phyloP scores from a whole-genome alignment of 1,284 basidiomycete genomes.

The Trichosporon asahii region DNA sequence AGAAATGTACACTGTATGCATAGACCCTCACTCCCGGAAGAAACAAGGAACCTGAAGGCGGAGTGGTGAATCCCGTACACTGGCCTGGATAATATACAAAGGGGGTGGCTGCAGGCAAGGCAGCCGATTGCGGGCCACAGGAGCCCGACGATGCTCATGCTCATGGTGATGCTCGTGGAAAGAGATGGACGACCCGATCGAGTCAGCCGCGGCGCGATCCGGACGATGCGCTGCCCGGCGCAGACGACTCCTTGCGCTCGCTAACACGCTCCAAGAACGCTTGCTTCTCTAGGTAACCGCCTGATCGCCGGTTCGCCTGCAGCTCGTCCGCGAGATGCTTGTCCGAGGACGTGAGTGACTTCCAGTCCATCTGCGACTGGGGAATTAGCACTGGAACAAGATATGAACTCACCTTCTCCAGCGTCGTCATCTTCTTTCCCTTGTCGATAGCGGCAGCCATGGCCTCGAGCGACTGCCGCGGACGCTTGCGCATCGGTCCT shows the following conservation, averaged over 20 bases:
- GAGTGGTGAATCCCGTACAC: background rate
- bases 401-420: conserved; percentile 44
- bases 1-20: conserved; percentile 11
- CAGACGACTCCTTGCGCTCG: conserved; percentile 27
- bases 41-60: background rate
- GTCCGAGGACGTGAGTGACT: conserved; percentile 35
- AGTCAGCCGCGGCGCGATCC: conserved; percentile 3
- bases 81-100: background rate
- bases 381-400: background rate
- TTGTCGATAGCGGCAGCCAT: conserved; percentile 46
- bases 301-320: conserved; percentile 40
- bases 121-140: too few species aligned
- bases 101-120: background rate
- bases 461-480: conserved; percentile 47
- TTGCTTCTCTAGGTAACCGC: conserved; percentile 47
- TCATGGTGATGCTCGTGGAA: background rate
- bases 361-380: conserved; percentile 51
- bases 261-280: conserved; percentile 48
- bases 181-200: background rate
- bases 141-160: background rate
- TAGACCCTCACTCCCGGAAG: background rate
- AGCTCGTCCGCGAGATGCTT: conserved; percentile 38
- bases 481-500: conserved; percentile 38
- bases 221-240: background rate
- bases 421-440: conserved; percentile 52